Evolutionary conservation across 805 yeast species (phyloP).

Genomic region (Brettanomyces sp.): DNA sequence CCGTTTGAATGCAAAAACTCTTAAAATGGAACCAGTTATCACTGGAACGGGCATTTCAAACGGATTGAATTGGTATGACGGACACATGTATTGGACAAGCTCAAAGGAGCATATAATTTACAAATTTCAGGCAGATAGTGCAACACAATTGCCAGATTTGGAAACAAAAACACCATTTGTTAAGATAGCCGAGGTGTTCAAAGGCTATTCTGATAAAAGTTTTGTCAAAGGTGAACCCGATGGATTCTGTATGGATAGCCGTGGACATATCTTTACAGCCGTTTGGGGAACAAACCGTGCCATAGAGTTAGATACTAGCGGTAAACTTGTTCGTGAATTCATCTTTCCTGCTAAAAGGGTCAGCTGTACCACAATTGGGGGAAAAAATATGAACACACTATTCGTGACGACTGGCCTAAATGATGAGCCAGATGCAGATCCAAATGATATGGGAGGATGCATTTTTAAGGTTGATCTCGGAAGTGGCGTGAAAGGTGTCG

Average conservation of each 20-base stretch:
- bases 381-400: conserved; percentile 43
- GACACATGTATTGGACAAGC: conserved; percentile 43
- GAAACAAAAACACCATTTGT: conserved; percentile 32
- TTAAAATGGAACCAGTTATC: conserved; percentile 23
- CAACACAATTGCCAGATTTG: conserved; percentile 23
- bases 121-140: conserved; percentile 34
- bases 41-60: conserved; percentile 52
- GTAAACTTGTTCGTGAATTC: conserved; percentile 41
- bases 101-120: conserved; percentile 39
- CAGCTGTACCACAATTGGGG: conserved; percentile 66
- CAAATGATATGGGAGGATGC: conserved; percentile 48
- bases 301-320: conserved; percentile 40
- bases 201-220: conserved; percentile 7
- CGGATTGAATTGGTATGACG: conserved; percentile 53
- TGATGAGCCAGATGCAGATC: conserved; percentile 16
- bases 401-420: conserved; percentile 61
- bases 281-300: conserved; percentile 55
- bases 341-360: conserved; percentile 50
- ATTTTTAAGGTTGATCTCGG: conserved; percentile 37
- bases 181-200: conserved; percentile 17
- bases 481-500: conserved; percentile 25
- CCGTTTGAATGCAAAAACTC: conserved; percentile 27
- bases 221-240: conserved; percentile 59
- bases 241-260: conserved; percentile 55
- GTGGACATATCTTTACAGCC: conserved; percentile 53